Evolutionary conservation across 345 rosid species (phyloP), one percentile per base, ranked within the genome.

Genomic region (Hibiscus trionum): DNA sequence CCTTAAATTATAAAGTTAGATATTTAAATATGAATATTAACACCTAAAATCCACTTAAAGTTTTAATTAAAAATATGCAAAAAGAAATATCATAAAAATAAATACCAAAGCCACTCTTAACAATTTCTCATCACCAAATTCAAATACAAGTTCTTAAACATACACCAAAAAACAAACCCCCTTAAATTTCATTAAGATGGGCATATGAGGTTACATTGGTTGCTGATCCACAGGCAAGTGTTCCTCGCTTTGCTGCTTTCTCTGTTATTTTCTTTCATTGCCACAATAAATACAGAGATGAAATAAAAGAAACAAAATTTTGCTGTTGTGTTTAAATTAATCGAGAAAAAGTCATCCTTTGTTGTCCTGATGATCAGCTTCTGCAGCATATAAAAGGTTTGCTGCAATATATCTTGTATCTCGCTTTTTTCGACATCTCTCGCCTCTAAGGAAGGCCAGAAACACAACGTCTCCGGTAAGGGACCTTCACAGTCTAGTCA

Each of bases 341-440:
- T 68, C 27, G 27, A 29, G 29, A 68, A 29, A 0, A 31, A 12
- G 0, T 47, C 31, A 64, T 24, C 11, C 56, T 24, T 47, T 24
- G 37, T 15, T 57, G 66, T 60, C 58, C 47, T 35, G 21, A 26
- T 14, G 55, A 70, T 61, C 66, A 70, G 46, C 73, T 69, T 58
- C 49, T 17, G 50, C 80, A 73, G 80, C 70, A 60, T 12, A 60
- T 11, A 31, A 80, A 80, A 70, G 53, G 4, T 17, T 66, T 53
- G 78, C 83, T 61, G 73, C 75, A 59, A 71, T 2, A 33, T 35
- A 66, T 21, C 62, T 15, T 2, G 55, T 10, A 60, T 21, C 58
- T 16, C 1, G 21, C 9, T 42, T 59, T 17, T 8, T n/a, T 4
- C 39, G 10, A 46, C 31, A 47, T 24, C 42, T 27, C 24, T 47